Evolutionary conservation across 2,329 filamentous ascomycete genomes (phyloP).

Genomic region (Neopestalotiopsis clavispora): DNA sequence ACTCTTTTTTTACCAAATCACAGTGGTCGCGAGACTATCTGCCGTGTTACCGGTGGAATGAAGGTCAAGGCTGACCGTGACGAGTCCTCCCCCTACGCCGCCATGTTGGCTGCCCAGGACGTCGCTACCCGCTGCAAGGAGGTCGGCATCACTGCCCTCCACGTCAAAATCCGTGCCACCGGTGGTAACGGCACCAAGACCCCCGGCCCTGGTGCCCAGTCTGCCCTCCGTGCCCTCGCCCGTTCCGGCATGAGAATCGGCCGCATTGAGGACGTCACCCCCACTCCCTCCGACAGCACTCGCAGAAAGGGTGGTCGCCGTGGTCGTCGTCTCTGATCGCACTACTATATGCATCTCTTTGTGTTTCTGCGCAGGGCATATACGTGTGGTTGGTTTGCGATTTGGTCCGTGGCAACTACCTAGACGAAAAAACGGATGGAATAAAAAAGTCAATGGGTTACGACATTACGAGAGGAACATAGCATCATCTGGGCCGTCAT

Average conservation of each 20-base stretch:
- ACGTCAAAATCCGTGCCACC: constrained; percentile 99
- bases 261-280: constrained; percentile 99
- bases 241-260: constrained; percentile 99
- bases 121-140: constrained; percentile 85
- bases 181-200: constrained; percentile 99
- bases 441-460: constrained; percentile 7
- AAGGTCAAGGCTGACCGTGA: constrained; percentile 99
- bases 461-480: constrained; percentile 20
- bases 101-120: constrained; percentile 99
- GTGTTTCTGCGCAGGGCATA: constrained; percentile 8
- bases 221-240: constrained; percentile 96
- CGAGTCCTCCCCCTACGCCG: constrained; percentile 99
- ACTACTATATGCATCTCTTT: constrained; percentile 30
- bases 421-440: constrained; percentile 23
- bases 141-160: constrained; percentile 83
- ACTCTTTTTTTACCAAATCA: no score
- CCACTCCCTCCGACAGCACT: constrained; percentile 98
- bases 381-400: background rate
- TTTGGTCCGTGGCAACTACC: constrained; percentile 35
- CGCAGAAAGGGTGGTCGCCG: constrained; percentile 99
- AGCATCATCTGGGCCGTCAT: constrained; percentile 51
- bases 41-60: constrained; percentile 99
- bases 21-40: constrained; percentile 95
- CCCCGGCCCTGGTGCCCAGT: constrained; percentile 98
- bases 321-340: constrained; percentile 97